Percentiles rank a stretch among this genome's conserved stretches.
Evolutionary conservation across 306 rosid species (phyloP).

Genomic region (Urtica urens): DNA sequence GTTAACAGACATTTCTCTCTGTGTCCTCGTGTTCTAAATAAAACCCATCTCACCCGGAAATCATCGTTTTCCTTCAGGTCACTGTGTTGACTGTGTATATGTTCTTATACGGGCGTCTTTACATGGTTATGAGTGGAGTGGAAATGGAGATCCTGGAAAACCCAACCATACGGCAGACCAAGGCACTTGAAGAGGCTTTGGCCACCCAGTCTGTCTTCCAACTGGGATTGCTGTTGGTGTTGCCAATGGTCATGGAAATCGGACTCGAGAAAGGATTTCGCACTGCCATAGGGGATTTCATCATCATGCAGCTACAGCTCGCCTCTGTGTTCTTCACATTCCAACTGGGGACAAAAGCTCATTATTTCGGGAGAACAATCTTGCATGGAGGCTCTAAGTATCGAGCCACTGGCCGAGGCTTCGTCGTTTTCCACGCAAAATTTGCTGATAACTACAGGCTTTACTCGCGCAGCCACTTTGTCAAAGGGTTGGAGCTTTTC

Average conservation of each 20-base stretch:
- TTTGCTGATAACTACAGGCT: conserved; percentile 86
- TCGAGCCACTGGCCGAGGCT: conserved; percentile 87
- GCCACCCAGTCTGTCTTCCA: conserved; percentile 83
- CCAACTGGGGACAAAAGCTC: conserved; percentile 95
- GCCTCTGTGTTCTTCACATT: conserved; percentile 96
- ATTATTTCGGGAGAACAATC: conserved; percentile 83
- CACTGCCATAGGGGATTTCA: conserved; percentile 77
- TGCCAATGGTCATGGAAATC: conserved; percentile 98
- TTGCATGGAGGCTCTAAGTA: conserved; percentile 97
- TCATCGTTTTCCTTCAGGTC: conserved; percentile 44
- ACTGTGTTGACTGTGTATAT: conserved; percentile 70
- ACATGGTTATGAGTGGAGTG: conserved; percentile 93
- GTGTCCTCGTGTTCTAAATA: background rate
- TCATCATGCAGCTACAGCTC: conserved; percentile 93
- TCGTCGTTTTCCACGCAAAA: conserved; percentile 89
- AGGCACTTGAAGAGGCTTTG: conserved; percentile 85
- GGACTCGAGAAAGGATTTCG: conserved; percentile 98
- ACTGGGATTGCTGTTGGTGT: conserved; percentile 66
- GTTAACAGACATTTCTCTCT: background rate
- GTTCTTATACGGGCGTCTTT: conserved; percentile 81
- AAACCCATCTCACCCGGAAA: background rate
- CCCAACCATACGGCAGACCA: conserved; percentile 44
- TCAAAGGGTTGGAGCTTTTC: conserved; percentile 83
- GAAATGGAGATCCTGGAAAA: conserved; percentile 61
- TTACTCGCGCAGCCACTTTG: conserved; percentile 90